Evolutionary conservation across 2,329 filamentous ascomycete species (phyloP).

Genomic region (Cladosporium sp.): DNA sequence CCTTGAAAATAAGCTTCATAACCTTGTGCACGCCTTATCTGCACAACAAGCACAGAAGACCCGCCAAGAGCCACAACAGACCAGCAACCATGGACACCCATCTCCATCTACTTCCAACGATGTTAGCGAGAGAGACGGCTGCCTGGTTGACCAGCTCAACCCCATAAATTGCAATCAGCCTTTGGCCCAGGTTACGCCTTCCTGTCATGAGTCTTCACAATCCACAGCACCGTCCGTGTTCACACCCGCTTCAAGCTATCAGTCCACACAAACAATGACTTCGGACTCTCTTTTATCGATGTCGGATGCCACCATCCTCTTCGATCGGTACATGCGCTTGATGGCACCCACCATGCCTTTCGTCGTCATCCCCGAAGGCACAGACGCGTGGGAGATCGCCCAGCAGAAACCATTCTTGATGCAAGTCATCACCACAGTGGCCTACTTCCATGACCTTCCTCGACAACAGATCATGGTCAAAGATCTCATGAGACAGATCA

Average conservation of each 20-base stretch:
- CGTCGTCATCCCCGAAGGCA: slow-evolving; percentile 20
- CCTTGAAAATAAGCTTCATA: slow-evolving; percentile 31
- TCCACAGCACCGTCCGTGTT: neutral
- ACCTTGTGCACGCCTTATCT: slow-evolving; percentile 29
- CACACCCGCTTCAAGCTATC: neutral
- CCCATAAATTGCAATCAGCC: neutral
- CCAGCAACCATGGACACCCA: neutral
- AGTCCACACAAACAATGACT: neutral
- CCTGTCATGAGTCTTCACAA: neutral
- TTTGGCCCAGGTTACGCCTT: neutral
- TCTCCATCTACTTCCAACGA: slow-evolving; percentile 3
- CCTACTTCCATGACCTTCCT: slow-evolving; percentile 26
- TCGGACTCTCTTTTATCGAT: slow-evolving; percentile 11
- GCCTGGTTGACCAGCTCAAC: neutral
- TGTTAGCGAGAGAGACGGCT: neutral
- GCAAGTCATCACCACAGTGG: slow-evolving; percentile 27
- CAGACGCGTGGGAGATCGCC: slow-evolving; percentile 21
- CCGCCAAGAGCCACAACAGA: neutral
- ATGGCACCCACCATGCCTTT: slow-evolving; percentile 27
- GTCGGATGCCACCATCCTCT: slow-evolving; percentile 24
- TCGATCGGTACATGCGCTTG: slow-evolving; percentile 25
- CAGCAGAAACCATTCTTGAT: slow-evolving; percentile 26
- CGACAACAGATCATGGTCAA: slow-evolving; percentile 25
- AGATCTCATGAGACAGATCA: slow-evolving; percentile 27
- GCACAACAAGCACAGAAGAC: slow-evolving; percentile 15